Evolutionary conservation across 257 asterid species (phyloP).

Genomic region (Orobanche coerulescens): DNA sequence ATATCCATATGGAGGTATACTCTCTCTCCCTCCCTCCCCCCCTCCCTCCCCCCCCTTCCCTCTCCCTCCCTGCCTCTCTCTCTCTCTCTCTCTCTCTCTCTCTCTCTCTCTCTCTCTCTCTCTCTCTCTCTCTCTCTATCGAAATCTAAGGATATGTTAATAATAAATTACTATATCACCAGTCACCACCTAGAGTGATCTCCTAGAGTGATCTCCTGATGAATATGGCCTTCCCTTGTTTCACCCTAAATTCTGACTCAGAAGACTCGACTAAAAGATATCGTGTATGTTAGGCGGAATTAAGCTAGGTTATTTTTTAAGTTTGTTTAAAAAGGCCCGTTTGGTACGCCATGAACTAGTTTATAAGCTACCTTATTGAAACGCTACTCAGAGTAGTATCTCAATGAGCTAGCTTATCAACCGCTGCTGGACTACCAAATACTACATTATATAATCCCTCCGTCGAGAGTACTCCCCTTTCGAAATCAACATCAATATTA

Average conservation of each 20-base stretch:
- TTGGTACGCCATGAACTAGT: no score
- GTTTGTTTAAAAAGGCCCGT: no score
- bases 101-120: neutral
- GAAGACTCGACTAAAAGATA: no score
- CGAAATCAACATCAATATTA: no score
- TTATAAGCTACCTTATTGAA: neutral
- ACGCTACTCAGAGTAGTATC: no score
- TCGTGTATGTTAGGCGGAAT: no score
- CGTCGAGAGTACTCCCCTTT: no score
- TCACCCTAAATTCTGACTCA: neutral
- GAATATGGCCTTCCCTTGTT: neutral
- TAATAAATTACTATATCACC: no score
- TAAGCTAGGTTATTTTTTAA: neutral
- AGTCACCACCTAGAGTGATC: neutral
- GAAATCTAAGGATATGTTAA: neutral
- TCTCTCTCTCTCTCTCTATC: neutral
- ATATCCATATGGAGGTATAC: slow-evolving; percentile 87
- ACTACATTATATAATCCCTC: no score
- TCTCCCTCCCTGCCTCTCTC: neutral
- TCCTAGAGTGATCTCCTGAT: neutral
- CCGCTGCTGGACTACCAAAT: no score
- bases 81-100: neutral
- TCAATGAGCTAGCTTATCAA: no score
- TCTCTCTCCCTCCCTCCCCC: slow-evolving; percentile 1
- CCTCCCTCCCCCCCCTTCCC: no score